Conservation (phyloP, 1,284 basidiomycete species). For the Melampsora americana region DNA sequence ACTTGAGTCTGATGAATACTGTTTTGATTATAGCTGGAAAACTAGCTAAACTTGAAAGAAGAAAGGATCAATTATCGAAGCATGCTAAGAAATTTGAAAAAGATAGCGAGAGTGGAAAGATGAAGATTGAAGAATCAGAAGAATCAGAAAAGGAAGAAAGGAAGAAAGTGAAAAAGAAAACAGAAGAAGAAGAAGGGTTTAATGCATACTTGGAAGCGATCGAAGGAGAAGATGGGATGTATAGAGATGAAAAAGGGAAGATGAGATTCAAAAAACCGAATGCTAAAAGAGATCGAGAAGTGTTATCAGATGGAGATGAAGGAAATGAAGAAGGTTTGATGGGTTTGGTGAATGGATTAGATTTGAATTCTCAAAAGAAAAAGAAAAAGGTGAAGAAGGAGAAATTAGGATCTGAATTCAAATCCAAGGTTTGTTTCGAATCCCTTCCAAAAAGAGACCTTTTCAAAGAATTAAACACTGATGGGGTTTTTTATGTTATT, state of each 20-base stretch:
- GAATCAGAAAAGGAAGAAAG: slow-evolving; percentile 52
- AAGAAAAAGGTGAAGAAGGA: slow-evolving; percentile 59
- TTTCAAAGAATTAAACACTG: slow-evolving; percentile 13
- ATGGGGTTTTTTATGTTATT: not conserved
- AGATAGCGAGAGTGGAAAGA: slow-evolving; percentile 78
- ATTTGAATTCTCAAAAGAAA: slow-evolving; percentile 64
- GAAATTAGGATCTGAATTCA: slow-evolving; percentile 78
- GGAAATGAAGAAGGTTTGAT: slow-evolving; percentile 57
- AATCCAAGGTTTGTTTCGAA: slow-evolving; percentile 64
- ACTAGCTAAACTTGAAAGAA: slow-evolving; percentile 57
- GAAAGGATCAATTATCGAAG: slow-evolving; percentile 56
- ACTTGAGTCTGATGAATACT: slow-evolving; percentile 10
- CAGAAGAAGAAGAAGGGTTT: slow-evolving; percentile 65
- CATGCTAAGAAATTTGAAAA: slow-evolving; percentile 76
- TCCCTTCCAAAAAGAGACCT: no score
- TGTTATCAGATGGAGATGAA: slow-evolving; percentile 57
- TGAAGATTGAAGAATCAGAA: slow-evolving; percentile 79
- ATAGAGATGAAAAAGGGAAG: slow-evolving; percentile 73
- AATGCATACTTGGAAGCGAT: slow-evolving; percentile 77
- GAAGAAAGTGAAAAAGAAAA: slow-evolving; percentile 45
- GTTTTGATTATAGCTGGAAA: slow-evolving; percentile 29
- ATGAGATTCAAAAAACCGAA: slow-evolving; percentile 91
- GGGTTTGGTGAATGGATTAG: slow-evolving; percentile 52
- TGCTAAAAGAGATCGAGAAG: slow-evolving; percentile 72
- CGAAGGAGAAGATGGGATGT: slow-evolving; percentile 82